Evolutionary conservation across 495 filamentous ascomycete genomes (phyloP).

Genomic region (Opeltia flavorubescens): DNA sequence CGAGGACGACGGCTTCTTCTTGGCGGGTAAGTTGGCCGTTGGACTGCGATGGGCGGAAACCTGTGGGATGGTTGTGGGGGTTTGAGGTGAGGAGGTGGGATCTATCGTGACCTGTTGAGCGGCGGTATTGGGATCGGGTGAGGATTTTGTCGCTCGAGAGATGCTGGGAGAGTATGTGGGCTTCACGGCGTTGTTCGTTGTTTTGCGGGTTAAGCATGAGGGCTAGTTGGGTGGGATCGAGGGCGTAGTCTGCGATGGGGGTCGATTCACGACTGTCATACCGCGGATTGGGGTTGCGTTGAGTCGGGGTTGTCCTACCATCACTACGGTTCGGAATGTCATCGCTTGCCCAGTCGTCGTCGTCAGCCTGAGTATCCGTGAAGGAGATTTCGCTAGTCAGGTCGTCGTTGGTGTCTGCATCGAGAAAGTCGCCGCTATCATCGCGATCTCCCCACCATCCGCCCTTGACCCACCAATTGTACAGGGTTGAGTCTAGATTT

Average conservation of each 20-base stretch:
- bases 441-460: constrained; percentile 77
- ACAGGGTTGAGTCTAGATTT: constrained; percentile 58
- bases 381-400: constrained; percentile 65
- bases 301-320: constrained; percentile 70
- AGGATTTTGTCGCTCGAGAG: constrained; percentile 54
- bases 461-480: constrained; percentile 63
- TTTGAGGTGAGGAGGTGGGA: constrained; percentile 48
- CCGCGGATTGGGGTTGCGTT: constrained; percentile 25
- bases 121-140: constrained; percentile 65
- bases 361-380: constrained; percentile 31
- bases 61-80: constrained; percentile 18
- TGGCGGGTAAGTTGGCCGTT: constrained; percentile 37
- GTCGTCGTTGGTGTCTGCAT: constrained; percentile 47
- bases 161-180: constrained; percentile 68
- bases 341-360: constrained; percentile 42
- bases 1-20: constrained; percentile 68
- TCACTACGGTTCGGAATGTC: constrained; percentile 33
- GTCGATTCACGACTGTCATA: constrained; percentile 14
- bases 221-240: constrained; percentile 58
- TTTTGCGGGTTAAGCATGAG: constrained; percentile 72
- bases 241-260: constrained; percentile 20
- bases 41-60: constrained; percentile 2
- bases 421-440: constrained; percentile 54
- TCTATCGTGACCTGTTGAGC: constrained; percentile 48
- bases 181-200: constrained; percentile 64